phyloP scores from a whole-genome alignment of 2,329 filamentous ascomycete genomes.

The Alternaria ventricosa region DNA sequence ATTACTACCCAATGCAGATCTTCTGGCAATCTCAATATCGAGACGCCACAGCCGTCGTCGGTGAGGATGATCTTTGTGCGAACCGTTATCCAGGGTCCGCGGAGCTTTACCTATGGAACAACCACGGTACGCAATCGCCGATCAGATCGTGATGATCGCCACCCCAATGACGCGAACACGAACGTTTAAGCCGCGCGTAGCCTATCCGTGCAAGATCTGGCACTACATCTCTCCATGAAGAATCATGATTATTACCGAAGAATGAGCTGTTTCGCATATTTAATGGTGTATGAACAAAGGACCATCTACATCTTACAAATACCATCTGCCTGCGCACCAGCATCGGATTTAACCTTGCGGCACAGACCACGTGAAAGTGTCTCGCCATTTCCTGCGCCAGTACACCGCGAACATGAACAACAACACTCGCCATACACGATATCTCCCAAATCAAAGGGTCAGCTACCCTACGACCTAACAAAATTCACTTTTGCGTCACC shows the following conservation, averaged over 20 bases:
- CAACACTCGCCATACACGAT: background rate
- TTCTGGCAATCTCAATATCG: background rate
- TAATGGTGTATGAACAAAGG: background rate
- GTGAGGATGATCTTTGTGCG: background rate
- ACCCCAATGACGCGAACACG: background rate
- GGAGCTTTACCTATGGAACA: background rate
- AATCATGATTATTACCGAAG: background rate
- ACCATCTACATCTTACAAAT: background rate
- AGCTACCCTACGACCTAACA: background rate
- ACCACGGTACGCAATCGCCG: background rate
- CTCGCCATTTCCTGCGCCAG: background rate
- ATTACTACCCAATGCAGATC: conserved; percentile 3
- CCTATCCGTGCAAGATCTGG: background rate
- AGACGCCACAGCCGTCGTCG: conserved; percentile 5
- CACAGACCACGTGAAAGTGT: background rate
- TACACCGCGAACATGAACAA: background rate
- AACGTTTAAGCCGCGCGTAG: background rate
- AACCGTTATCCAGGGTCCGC: background rate
- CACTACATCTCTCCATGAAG: background rate
- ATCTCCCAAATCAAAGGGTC: background rate
- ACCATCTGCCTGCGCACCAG: background rate
- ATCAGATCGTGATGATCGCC: background rate
- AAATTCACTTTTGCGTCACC: background rate
- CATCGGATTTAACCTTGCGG: background rate
- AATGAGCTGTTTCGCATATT: background rate